These are phyloP conservation scores for Aspergillus bertholletiae DNA, from an alignment of 495 filamentous ascomycete genomes.

Conservation along the genomic window DNA sequence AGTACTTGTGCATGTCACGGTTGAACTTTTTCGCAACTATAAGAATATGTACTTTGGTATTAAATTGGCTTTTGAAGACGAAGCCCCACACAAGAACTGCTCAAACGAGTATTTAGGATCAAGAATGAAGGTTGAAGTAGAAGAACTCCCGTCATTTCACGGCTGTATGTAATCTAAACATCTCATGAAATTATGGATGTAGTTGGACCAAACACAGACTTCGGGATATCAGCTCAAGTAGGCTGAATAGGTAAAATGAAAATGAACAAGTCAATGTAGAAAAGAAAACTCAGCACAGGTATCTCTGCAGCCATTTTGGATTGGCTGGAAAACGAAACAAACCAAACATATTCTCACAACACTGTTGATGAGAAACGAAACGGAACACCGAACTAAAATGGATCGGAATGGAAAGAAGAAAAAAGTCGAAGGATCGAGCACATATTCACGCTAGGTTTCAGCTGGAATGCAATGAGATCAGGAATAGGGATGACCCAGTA, in stretches of 20 bases:
- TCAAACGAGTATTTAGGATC: neutral
- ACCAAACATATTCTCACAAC: slow-evolving; percentile 16
- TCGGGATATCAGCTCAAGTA: slow-evolving; percentile 14
- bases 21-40: no score
- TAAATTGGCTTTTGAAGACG: neutral
- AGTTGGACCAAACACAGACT: slow-evolving; percentile 8
- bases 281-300: slow-evolving; percentile 31
- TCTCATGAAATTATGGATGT: slow-evolving; percentile 8
- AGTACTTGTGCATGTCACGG: neutral
- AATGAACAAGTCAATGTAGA: slow-evolving; percentile 4
- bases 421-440: neutral
- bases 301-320: slow-evolving; percentile 37
- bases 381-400: slow-evolving; percentile 8
- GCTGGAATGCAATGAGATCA: slow-evolving; percentile 14
- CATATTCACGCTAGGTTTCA: slow-evolving; percentile 7
- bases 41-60: no score
- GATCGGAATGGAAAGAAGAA: neutral
- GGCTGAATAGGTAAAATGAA: slow-evolving; percentile 5
- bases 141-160: neutral
- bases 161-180: slow-evolving; percentile 4
- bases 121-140: neutral
- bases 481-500: slow-evolving; percentile 13
- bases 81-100: neutral
- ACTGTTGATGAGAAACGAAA: slow-evolving; percentile 8
- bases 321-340: slow-evolving; percentile 20